Conservation (phyloP, 257 asterid genomes). For the Ophiorrhiza pumila region DNA sequence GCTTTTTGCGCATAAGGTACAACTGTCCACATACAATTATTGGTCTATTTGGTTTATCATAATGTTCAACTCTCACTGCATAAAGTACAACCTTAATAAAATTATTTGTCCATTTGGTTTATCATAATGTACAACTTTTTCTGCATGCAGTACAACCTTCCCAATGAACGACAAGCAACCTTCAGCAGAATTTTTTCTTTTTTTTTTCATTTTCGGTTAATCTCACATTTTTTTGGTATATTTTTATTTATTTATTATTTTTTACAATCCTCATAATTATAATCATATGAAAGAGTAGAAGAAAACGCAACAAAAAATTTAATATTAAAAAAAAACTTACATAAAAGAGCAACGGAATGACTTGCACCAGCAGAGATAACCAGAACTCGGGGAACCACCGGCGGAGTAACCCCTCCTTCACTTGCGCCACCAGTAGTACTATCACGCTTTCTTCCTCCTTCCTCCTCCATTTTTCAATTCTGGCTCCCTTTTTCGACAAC, state of each 20-base stretch:
- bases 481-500: neutral
- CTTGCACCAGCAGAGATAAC: conserved; percentile 95
- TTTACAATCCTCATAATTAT: neutral
- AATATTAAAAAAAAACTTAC: conserved; percentile 38
- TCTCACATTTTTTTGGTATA: neutral
- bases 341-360: conserved; percentile 89
- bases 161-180: neutral
- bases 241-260: too few species aligned
- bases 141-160: neutral
- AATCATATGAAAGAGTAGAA: neutral
- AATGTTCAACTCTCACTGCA: neutral
- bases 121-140: neutral
- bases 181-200: neutral
- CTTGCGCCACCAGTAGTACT: conserved; percentile 24
- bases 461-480: conserved; percentile 42
- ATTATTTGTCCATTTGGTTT: neutral
- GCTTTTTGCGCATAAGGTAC: neutral
- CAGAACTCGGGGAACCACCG: conserved; percentile 55
- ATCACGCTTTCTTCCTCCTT: conserved; percentile 19
- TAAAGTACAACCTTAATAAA: neutral
- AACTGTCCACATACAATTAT: neutral
- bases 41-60: neutral
- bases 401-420: conserved; percentile 37
- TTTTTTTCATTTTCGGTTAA: too few species aligned
- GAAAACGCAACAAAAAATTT: neutral